Conservation (phyloP, 139 green algal species). For the Raphidocelis subcapitata region DNA sequence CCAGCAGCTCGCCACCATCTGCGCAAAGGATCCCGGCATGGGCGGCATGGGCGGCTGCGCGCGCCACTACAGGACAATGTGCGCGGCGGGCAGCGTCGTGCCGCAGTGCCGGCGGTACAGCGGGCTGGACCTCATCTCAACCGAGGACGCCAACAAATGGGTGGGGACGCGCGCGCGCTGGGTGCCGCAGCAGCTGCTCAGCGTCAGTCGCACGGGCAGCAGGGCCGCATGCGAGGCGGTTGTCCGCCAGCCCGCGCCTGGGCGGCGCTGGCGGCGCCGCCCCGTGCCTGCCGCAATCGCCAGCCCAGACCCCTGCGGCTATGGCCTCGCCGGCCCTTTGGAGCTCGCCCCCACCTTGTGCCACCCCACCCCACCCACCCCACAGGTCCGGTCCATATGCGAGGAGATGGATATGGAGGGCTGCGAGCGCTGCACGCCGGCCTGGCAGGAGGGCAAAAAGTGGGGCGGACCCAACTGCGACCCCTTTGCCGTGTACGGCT, state of each 20-base stretch:
- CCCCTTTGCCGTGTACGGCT: slow-evolving; percentile 18
- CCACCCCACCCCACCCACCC: neutral
- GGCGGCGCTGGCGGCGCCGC: neutral
- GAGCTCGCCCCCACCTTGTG: neutral
- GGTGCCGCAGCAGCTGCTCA: slow-evolving; percentile 9
- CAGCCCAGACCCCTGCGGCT: neutral
- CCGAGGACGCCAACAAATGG: neutral
- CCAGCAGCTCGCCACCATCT: slow-evolving; percentile 16
- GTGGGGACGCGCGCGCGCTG: neutral
- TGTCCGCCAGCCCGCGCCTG: neutral
- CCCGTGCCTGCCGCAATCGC: neutral
- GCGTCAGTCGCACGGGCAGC: slow-evolving; percentile 9
- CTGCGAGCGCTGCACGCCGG: slow-evolving; percentile 28
- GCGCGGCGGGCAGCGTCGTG: neutral
- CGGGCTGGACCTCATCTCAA: neutral
- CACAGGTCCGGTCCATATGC: slow-evolving; percentile 24
- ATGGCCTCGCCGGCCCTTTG: neutral
- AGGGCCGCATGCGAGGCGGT: neutral
- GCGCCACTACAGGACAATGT: neutral
- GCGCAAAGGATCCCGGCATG: slow-evolving; percentile 22
- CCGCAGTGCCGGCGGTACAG: neutral
- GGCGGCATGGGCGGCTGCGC: slow-evolving; percentile 18
- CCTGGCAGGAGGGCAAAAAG: slow-evolving; percentile 7
- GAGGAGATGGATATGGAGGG: slow-evolving; percentile 35
- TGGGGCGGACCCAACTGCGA: slow-evolving; percentile 17